A percentile compares a stretch with the other conserved stretches of the same genome.
phyloP scores from a whole-genome alignment of 768 basidiomycete species.

The Russula vinacea region DNA sequence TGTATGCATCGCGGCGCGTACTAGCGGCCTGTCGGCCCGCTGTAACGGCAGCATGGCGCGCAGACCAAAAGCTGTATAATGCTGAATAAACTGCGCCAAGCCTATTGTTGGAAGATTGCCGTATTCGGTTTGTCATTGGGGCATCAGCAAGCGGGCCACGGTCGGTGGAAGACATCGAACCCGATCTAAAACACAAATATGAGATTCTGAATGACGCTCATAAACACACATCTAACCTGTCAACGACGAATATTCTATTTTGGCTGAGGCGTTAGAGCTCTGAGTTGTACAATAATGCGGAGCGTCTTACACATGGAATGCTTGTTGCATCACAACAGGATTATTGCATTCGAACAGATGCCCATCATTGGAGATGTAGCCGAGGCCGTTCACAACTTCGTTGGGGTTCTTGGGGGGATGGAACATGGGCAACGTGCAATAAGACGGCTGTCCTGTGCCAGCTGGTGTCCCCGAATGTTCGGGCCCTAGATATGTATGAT shows the following conservation, averaged over 20 bases:
- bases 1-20: constrained; percentile 53
- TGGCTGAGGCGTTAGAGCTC: not conserved
- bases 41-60: constrained; percentile 44
- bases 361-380: constrained; percentile 56
- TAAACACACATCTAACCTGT: constrained; percentile 41
- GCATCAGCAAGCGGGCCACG: constrained; percentile 45
- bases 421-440: constrained; percentile 53
- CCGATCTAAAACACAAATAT: constrained; percentile 41
- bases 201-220: not conserved
- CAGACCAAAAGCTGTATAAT: constrained; percentile 51
- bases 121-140: constrained; percentile 42
- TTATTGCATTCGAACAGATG: constrained; percentile 55
- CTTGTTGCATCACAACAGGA: constrained; percentile 51
- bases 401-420: constrained; percentile 41
- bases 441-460: constrained; percentile 46
- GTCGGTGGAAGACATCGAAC: constrained; percentile 48
- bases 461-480: constrained; percentile 43
- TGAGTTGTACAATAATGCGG: not conserved
- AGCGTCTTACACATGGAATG: constrained; percentile 56
- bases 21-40: constrained; percentile 31
- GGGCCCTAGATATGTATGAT: constrained; percentile 38
- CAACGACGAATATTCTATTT: constrained; percentile 49
- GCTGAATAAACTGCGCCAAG: constrained; percentile 59
- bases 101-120: constrained; percentile 42
- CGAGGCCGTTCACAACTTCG: constrained; percentile 35